Evolutionary conservation across 345 rosid species (phyloP), one percentile per base, ranked within the genome.

Genomic region (Mallotus nudiflorus): DNA sequence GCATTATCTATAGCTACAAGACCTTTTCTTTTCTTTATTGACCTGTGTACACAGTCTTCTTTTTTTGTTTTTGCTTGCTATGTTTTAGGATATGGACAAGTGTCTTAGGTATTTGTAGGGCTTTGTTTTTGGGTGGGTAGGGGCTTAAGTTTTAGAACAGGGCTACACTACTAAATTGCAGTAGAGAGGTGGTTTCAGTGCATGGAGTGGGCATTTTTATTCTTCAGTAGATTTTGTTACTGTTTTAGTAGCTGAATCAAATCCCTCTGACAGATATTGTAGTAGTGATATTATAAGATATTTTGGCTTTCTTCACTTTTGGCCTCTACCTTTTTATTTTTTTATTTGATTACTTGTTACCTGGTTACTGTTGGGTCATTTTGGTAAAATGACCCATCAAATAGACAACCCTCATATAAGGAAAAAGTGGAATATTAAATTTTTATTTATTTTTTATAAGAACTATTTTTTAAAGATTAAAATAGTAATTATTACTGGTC

Each of bases 191-290:
- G 58, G 37, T 40, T 58, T n/a, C 25, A 51, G 25, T 51, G 55
- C 55, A 51, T n/a, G 22, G 46, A 42, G 46, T 42, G 16, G 48
- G 67, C 67, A 52, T 52, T 61, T 52, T 61, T 71, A 50, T 46
- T 39, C 42, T 35, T 13, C 6, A 24, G 19, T 25, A 12, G 62
- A 28, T 57, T 19, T 77, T 28, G 33, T 56, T 7, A 14, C 68
- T 56, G 57, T 73, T 58, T 48, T 10, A 25, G 66, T 60, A 53
- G 61, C 52, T 48, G 67, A 70, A 74, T 50, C 45, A 25, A 55
- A 67, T 62, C 70, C 40, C 28, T 48, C 70, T 62, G 73, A 48
- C 64, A 40, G 73, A 79, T 79, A 28, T 62, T 61, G 69, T 20
- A 42, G 46, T 65, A 9, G n/a, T n/a, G 51, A 51, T 69, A 44